Percentiles rank a stretch among this genome's conserved stretches.
Conservation (phyloP, 2,329 filamentous ascomycete species). For the Fusarium palustre region DNA sequence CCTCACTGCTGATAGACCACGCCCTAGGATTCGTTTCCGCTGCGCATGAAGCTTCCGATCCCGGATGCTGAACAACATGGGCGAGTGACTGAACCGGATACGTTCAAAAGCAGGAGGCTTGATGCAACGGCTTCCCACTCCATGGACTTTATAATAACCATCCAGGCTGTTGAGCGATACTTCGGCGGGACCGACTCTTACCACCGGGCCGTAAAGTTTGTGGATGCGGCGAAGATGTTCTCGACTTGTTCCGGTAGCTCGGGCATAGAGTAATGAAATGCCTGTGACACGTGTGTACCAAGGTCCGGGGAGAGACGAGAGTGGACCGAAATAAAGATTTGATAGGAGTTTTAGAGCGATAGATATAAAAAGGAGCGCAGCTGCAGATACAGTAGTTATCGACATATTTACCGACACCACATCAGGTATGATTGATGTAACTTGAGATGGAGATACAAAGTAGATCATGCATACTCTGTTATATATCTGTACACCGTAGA, state of each 20-base stretch:
- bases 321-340: neutral
- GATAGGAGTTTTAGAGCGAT: neutral
- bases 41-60: conserved; percentile 12
- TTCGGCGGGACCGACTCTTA: neutral
- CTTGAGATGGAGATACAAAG: neutral
- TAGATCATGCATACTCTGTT: neutral
- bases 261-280: neutral
- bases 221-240: conserved; percentile 7
- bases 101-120: conserved; percentile 13
- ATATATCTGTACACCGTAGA: neutral
- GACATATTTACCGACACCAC: neutral
- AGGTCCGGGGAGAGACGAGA: conserved; percentile 5
- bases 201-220: neutral
- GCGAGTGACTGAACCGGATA: conserved; percentile 13
- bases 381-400: neutral
- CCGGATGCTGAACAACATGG: conserved; percentile 17
- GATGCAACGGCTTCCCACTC: conserved; percentile 12
- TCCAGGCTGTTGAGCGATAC: conserved; percentile 15
- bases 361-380: neutral
- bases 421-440: neutral
- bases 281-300: conserved; percentile 14
- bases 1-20: neutral
- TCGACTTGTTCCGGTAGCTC: conserved; percentile 10
- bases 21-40: neutral
- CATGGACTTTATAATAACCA: conserved; percentile 18